Base-by-base conservation (phyloP, 495 filamentous ascomycete species). In the Neurospora discreta region DNA sequence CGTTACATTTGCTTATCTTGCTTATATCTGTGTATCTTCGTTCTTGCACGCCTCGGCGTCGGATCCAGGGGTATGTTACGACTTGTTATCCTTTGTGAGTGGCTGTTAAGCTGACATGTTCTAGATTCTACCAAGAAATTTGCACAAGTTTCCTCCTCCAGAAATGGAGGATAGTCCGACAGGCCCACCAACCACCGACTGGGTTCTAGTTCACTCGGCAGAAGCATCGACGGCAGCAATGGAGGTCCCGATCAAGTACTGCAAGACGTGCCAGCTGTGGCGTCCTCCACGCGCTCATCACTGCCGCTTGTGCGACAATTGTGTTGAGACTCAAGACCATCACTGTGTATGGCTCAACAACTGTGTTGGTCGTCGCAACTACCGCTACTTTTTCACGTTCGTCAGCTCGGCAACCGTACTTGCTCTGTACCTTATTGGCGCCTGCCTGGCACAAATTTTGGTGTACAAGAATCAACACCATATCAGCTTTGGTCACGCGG, bases 301-400 rank as follows among this genome's bases (percentile, higher is more conserved):
- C 80, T 99, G 95, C 81, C 93, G 96, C 70, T 85, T 97, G 39
- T 99, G 95, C 78, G 94, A 99, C 81, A 97, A 95, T 78, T 99
- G 95, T 79, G 88, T 99, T 65, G 95, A 99, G 79, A 98, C 95
- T 0, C 94, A 98, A 75, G 95, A 99, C 77, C 95, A 99, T 77
- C 95, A 99, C 83, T 99, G 95, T 76, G 93, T 98, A 26, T 99
- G 96, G 96, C 89, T 99, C 69, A 99, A 99, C 82, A 99, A 98
- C 80, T 99, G 95, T 80, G 91, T 99, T 60, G 95, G 95, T 7
- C 92, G 96, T 41, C 92, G 95, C 70, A 99, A 99, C 80, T 99
- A 99, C 80, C 93, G 96, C 68, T 99, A 95, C 77, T 99, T 99
- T 81, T 97, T 98, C 77, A 87, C 90, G 23, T 99, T 98, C 81